Base-by-base conservation (phyloP, 352 stramenopile species). In the Globisporangium paddicum region DNA sequence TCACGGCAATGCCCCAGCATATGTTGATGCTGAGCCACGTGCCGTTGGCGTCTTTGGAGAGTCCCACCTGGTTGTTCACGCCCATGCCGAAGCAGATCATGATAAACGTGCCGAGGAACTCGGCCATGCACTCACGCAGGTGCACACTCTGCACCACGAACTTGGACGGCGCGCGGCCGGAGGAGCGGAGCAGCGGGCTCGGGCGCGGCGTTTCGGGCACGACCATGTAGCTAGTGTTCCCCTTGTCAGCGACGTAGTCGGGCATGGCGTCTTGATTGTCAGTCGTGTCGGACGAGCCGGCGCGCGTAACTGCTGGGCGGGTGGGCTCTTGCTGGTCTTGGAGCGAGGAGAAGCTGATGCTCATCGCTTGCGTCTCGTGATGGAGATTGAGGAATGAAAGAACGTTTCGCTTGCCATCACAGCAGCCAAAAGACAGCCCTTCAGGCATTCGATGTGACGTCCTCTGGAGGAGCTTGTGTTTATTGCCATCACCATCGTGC, bases 21-120 rank as follows among this genome's bases (percentile, higher is more conserved):
- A 91, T 67, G 58, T 72, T 87, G 68, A 89, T 87, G 58, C 72
- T 87, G 25, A 85, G 60, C 65, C 82, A 89, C 56, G 79, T 81
- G 55, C 82, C 82, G 50, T 80, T 83, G 28, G 54, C 75, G 56
- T 69, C 67, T 5, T 79, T 62, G 32, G 73, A 66, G 6, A 89
- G 66, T n/a, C 72, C 68, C 13, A 87, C 73, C 62, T 91, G 77
- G 34, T 77, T 72, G 44, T 85, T 77, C 16, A 86, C 79, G 23
- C 79, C 82, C 30, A 79, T 67, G 38, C 82, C 82, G 49, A 91
- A 91, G 53, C 70, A 73, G 63, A 91, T 73, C 58, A 89, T 60
- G 23, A 87, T 64, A 42, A 85, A 66, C 7, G 73, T 84, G 53
- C 73, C 75, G 38, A 89, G 67, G 64, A 85, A 86, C 58, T 87